phyloP scores from a whole-genome alignment of 129 eudicot genomes.

The Centella asiatica region DNA sequence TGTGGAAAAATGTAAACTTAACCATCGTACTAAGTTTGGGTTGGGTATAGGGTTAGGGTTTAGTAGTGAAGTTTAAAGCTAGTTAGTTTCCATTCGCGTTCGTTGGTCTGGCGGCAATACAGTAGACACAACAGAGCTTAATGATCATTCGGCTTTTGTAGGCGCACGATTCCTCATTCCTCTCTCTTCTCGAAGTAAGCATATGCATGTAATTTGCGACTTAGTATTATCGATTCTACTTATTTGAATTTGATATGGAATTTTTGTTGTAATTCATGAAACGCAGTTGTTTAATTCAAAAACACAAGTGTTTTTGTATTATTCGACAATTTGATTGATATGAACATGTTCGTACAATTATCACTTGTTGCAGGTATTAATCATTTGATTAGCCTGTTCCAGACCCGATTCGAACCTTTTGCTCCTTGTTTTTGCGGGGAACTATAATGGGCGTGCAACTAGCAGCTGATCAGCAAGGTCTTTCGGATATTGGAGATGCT shows the following conservation, averaged over 20 bases:
- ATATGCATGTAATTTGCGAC: too few relatives aligned
- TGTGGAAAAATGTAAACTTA: not conserved
- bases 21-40: conserved; percentile 4
- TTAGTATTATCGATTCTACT: not conserved
- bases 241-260: not conserved
- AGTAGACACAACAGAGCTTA: not conserved
- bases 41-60: conserved; percentile 6
- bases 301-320: too few relatives aligned
- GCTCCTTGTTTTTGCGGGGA: not conserved
- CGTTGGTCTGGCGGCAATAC: conserved; percentile 14
- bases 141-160: not conserved
- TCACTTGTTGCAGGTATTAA: not conserved
- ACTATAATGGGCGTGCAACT: conserved; percentile 32
- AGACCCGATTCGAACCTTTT: not conserved
- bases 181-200: too few relatives aligned
- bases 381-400: not conserved
- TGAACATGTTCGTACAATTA: not conserved
- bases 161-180: too few relatives aligned
- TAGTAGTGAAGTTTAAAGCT: not conserved
- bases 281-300: too few relatives aligned
- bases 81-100: not conserved
- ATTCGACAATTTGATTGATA: not conserved
- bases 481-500: conserved; percentile 13
- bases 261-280: not conserved
- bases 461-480: conserved; percentile 7